Percentiles rank a stretch among this genome's conserved stretches.
Evolutionary conservation across 225 moss, liverwort and hornwort species (phyloP).

Genomic region (Climacium dendroides): DNA sequence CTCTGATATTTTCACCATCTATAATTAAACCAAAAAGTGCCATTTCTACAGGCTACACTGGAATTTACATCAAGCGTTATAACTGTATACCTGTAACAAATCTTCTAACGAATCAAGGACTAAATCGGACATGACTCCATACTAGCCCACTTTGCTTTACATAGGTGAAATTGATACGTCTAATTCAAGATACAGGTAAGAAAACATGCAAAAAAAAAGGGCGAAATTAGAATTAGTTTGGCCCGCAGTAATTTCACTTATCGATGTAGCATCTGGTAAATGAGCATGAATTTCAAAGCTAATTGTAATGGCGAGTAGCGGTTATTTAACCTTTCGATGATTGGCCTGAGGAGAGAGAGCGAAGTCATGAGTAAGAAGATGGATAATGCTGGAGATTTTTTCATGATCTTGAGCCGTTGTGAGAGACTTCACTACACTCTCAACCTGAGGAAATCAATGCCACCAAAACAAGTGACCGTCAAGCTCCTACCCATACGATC

Average conservation of each 20-base stretch:
- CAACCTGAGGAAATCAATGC: conserved; percentile 43
- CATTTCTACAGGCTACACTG: not conserved
- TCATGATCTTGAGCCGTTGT: conserved; percentile 79
- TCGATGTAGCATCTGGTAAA: not conserved
- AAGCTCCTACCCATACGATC: not conserved
- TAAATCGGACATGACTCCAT: not conserved
- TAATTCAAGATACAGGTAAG: not conserved
- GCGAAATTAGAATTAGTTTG: not conserved
- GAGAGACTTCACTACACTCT: conserved; percentile 66
- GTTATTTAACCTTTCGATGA: conserved; percentile 57
- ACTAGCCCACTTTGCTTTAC: not conserved
- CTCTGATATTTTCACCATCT: not conserved
- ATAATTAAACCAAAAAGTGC: not conserved
- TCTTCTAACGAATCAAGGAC: not conserved
- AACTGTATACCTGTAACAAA: not conserved
- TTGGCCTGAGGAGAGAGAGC: conserved; percentile 72
- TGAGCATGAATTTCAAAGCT: not conserved
- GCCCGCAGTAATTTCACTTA: not conserved
- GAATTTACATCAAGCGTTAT: not conserved
- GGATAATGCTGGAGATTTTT: conserved; percentile 56
- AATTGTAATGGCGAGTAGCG: not conserved
- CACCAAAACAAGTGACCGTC: not conserved
- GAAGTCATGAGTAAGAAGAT: conserved; percentile 57
- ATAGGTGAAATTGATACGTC: not conserved
- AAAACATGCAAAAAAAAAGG: not conserved